These are phyloP conservation scores for Haplosporangium sp. DNA, from an alignment of 371 early-diverging fungal genomes.

Conservation along the genomic window DNA sequence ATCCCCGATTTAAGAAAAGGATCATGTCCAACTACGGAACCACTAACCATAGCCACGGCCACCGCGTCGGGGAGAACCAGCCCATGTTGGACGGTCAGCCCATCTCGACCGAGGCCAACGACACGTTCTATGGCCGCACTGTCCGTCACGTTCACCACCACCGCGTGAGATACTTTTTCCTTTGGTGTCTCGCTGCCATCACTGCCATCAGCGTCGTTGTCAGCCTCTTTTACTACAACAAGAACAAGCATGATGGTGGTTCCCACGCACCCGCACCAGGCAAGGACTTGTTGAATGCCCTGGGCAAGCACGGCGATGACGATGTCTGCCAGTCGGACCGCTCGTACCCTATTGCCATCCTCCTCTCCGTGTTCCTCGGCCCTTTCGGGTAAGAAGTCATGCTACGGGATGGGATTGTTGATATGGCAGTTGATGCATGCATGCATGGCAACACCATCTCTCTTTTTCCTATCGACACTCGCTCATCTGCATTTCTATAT, in stretches of 20 bases:
- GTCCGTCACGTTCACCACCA: slow-evolving; percentile 44
- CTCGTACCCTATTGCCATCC: slow-evolving; percentile 52
- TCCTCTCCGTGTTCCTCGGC: slow-evolving; percentile 53
- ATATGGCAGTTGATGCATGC: not conserved
- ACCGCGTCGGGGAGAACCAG: slow-evolving; percentile 39
- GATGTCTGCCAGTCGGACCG: slow-evolving; percentile 49
- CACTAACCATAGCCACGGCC: slow-evolving; percentile 33
- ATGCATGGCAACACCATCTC: not conserved
- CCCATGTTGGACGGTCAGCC: slow-evolving; percentile 45
- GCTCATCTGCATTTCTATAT: too few species aligned
- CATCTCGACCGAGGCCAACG: slow-evolving; percentile 27
- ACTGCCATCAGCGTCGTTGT: slow-evolving; percentile 36
- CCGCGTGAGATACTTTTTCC: slow-evolving; percentile 42
- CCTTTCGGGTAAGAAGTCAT: slow-evolving; percentile 46
- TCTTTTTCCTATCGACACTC: not conserved
- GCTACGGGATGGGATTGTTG: too few species aligned
- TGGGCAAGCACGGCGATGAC: slow-evolving; percentile 20
- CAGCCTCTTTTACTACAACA: slow-evolving; percentile 36
- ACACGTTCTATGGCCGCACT: slow-evolving; percentile 48
- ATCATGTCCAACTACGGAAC: slow-evolving; percentile 54
- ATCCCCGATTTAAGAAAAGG: not conserved
- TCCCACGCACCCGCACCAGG: slow-evolving; percentile 16
- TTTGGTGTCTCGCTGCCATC: slow-evolving; percentile 43
- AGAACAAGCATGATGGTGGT: slow-evolving; percentile 23
- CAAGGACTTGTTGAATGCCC: slow-evolving; percentile 17